Evolutionary conservation across 192 early-diverging fungal species (phyloP), one percentile per base, ranked within the genome.

Genomic region (Coemansia sp.): DNA sequence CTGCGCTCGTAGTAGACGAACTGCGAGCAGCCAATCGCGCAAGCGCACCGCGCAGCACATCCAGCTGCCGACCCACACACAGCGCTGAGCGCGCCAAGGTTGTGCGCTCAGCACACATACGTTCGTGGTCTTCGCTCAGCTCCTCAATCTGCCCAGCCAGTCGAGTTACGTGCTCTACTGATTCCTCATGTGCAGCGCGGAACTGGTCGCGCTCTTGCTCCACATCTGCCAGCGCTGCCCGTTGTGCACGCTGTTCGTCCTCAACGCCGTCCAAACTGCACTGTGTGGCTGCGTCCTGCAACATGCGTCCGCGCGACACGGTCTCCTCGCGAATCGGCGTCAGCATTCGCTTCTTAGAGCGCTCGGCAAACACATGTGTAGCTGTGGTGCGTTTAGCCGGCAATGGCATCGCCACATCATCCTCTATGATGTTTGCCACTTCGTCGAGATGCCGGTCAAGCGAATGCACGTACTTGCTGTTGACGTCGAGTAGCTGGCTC

Each of bases 131-230:
- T 22, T 71, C 78, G 55, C 66, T 63, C 5, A 81, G 69, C 25
- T 81, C 73, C 21, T 81, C 78, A 19, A 81, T 66, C 62, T 81
- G 78, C 10, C 42, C 68, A 3, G 59, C 57, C 49, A 81, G 60
- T n/a, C 64, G 53, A 2, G 64, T 26, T 14, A 71, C 66, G 5
- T 62, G 60, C 59, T 81, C 73, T 12, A 58, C 57, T 0, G 72
- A 62, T 26, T 81, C 73, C 62, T 81, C 78, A 7, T 75, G 68
- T 25, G 72, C 66, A 1, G 37, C 65, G 26, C 57, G 59, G 73
- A 75, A 81, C 65, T 81, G 78, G 26, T 75, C 73, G 19, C 78
- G 72, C 65, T 81, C 78, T 34, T 81, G 78, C 59, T 67, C 61
- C 5, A 53, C 68, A 28, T 57, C 60, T 31, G 78, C 64, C 11